Evolutionary conservation across 306 rosid species (phyloP), one percentile per base, ranked within the genome.

Genomic region (Cicer arietinum): DNA sequence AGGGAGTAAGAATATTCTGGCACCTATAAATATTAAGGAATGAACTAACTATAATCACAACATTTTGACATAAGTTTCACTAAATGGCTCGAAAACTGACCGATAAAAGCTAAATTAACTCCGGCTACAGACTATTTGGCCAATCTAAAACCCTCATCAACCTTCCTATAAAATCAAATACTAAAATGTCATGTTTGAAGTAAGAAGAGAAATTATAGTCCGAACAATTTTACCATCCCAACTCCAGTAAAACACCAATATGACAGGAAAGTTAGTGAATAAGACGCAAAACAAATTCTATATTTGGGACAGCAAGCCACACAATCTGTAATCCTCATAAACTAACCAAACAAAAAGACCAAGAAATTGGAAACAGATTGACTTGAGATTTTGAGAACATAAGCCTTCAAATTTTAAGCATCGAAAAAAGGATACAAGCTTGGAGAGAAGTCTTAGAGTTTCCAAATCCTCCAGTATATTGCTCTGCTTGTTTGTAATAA

Each of bases 401-500:
- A 17, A 68, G 2, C 68, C 30, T 53, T 40, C 57, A 76, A 73
- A 67, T 50, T 83, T 14, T 73, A 40, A 76, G 70, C 66, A 52
- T 64, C 59, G 39, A 46, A 56, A 80, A 81, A 82, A 85, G 96
- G 91, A 94, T 94, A 92, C 97, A 59, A 94, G 98, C 88, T 94
- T 94, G 20, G 99, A 94, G 67, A 94, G 93, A 56, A 90, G 88
- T 78, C 99, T 85, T 82, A 94, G 80, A 58, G 99, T 94, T 71
- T 90, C 99, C 88, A 94, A 82, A 86, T 94, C 99, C 81, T 94
- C 97, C 72, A 94, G 84, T 71, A 94, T 92, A 83, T 94, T 92
- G 88, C 99, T 94, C 85, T 89, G 93, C 74, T 94, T 94, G 89
- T 94, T 94, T 37, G 99, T 94, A 10, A 94, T 97, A 42, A 94